phyloP scores from a whole-genome alignment of 306 rosid genomes.

The Fragaria iinumae region DNA sequence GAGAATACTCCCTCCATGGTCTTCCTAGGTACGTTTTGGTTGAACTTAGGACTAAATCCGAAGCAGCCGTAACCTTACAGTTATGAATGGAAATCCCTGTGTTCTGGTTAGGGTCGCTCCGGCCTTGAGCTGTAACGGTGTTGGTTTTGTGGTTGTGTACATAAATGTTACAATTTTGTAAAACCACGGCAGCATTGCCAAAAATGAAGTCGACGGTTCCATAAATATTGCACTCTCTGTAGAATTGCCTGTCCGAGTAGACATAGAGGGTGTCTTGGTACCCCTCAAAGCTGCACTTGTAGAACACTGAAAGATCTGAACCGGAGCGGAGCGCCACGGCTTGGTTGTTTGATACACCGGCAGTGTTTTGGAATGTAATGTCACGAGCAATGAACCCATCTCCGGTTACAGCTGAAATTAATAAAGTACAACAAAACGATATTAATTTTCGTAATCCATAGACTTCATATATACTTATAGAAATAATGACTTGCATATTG shows the following conservation, averaged over 20 bases:
- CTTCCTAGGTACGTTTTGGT: constrained; percentile 56
- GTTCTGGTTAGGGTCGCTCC: constrained; percentile 72
- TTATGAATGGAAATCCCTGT: constrained; percentile 69
- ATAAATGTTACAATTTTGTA: constrained; percentile 63
- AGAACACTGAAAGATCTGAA: constrained; percentile 74
- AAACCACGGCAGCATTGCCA: constrained; percentile 74
- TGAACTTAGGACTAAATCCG: constrained; percentile 28
- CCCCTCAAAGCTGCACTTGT: constrained; percentile 70
- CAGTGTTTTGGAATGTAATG: constrained; percentile 78
- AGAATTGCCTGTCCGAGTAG: constrained; percentile 67
- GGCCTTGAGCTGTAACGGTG: constrained; percentile 67
- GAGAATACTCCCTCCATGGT: constrained; percentile 66
- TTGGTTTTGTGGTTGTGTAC: constrained; percentile 54
- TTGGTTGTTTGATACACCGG: constrained; percentile 71
- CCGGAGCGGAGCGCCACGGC: constrained; percentile 86
- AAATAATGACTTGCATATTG: neutral
- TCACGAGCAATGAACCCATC: constrained; percentile 72
- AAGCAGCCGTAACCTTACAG: constrained; percentile 41
- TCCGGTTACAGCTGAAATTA: constrained; percentile 53
- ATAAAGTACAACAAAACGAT: neutral
- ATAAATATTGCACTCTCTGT: constrained; percentile 66
- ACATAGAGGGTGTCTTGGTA: constrained; percentile 80
- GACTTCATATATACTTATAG: neutral
- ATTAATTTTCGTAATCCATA: neutral
- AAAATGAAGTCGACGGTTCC: constrained; percentile 86